Evolutionary conservation across 176 grass and related monocot genomes (phyloP), one percentile per base, ranked within the genome.

Genomic region (Juncus effusus): DNA sequence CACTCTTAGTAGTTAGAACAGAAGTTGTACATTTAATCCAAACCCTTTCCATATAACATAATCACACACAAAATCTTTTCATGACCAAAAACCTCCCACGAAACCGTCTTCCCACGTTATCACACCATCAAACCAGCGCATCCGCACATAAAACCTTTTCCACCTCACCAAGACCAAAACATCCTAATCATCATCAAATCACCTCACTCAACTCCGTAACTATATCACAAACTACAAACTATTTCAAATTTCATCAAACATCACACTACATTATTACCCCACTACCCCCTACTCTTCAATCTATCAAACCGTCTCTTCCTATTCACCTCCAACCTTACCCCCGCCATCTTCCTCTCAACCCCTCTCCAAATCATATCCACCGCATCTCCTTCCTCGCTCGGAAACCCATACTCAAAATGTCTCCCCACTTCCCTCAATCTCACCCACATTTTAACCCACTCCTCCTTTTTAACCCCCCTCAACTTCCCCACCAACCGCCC

Each of bases 321-420:
- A 77, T 90, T 83, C 12, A 90, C 64, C n/a, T 87, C 75, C 56
- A 96, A 59, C 63, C 64, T 79, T 36, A 96, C 69, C 4, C 44
- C 78, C 7, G 83, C 77, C 80, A 90, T 85, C 76, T 90, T 96
- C 11, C 84, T 60, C 28, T 87, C 80, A 45, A 90, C 84, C 0
- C 75, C 81, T 6, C 40, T 73, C 91, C 91, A 96, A 42, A 90
- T 85, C 91, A 96, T 90, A 69, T 96, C 76, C 42, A 90, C 91
- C 10, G 87, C 81, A 38, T 96, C 87, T 3, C 73, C 87, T 0
- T 72, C 58, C 3, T 60, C 55, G 0, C 86, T 82, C 2, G 91
- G 91, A 76, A 85, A 87, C 64, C 75, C 72, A 40, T 83, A 96
- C 73, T 90, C 87, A 14, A 96, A 96, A 54, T 90, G 86, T 51